Evolutionary conservation across 345 rosid species (phyloP).

Genomic region (Salix purpurea): DNA sequence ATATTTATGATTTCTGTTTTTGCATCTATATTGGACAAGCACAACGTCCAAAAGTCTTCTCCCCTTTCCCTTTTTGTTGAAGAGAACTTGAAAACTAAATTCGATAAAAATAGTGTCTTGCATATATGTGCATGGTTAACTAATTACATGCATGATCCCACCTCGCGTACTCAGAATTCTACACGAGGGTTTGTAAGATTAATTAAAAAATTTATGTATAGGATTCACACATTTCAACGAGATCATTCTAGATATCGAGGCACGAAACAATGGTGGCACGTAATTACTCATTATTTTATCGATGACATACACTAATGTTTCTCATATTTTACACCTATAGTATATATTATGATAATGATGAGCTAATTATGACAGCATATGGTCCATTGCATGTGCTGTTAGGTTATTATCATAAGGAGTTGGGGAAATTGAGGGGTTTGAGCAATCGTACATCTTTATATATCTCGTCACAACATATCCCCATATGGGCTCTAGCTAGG

Average conservation of each 20-base stretch:
- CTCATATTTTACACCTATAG: background rate
- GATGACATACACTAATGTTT: background rate
- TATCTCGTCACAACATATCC: no score
- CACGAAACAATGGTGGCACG: constrained; percentile 1
- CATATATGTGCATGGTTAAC: background rate
- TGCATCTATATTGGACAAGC: background rate
- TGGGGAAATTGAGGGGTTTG: background rate
- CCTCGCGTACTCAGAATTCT: background rate
- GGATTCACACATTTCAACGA: background rate
- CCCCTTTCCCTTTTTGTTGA: background rate
- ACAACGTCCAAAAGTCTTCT: background rate
- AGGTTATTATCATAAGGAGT: background rate
- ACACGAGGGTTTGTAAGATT: background rate
- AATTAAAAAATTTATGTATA: no score
- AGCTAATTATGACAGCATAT: background rate
- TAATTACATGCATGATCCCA: background rate
- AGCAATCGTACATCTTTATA: no score
- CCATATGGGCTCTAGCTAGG: background rate
- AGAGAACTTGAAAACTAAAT: background rate
- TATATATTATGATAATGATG: no score
- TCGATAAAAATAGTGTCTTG: background rate
- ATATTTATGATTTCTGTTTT: background rate
- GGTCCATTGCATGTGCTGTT: background rate
- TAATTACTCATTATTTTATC: background rate
- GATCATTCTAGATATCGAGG: background rate